Base-by-base conservation (phyloP, 2,329 filamentous ascomycete genomes). In the Cadophora sp. region DNA sequence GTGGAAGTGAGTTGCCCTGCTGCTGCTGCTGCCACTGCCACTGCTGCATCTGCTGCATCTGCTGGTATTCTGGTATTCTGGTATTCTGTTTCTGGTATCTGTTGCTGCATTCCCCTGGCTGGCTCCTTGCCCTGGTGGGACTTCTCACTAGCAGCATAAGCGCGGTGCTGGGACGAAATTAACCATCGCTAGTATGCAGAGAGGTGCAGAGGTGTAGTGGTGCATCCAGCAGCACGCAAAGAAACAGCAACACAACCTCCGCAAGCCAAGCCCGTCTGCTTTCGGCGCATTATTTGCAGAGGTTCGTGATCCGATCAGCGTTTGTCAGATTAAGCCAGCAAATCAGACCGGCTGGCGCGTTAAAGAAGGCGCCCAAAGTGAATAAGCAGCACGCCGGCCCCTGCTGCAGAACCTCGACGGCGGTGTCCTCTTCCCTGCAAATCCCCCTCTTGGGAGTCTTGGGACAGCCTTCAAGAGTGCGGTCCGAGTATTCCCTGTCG, bases 91-190 rank as follows among this genome's bases (percentile, higher is more conserved):
- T 41, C 58, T 36, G 39, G 18, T 24, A n/a, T 47, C 13, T 30
- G 27, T 30, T 30, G 27, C 27, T 30, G 27, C 27, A 30, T 30
- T 30, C 27, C 27, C 27, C 27, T 30, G 27, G 27, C n/a, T n/a
- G n/a, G 30, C 8, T n/a, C 39, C 41, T 22, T 30, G 41, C 62
- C 39, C 41, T 64, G 51, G 51, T 43, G 33, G 30, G 41, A 56
- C 51, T 22, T 58, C 51, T 64, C 22, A 64, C 62, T 64, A 18
- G 62, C 51, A 58, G 62, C n/a, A 58, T 58, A 64, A 64, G 62
- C 62, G 62, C 62, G 62, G 58, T 30, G 41, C 13, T 47, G 36
- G 61, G 62, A 64, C 51, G 63, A 51, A 43, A 53, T 50, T 43
- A 59, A 64, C 39, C 16, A 20, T 47, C n/a, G 22, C 39, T 11